Conservation (phyloP, 495 filamentous ascomycete species). For the Aspergillus sparsus region DNA sequence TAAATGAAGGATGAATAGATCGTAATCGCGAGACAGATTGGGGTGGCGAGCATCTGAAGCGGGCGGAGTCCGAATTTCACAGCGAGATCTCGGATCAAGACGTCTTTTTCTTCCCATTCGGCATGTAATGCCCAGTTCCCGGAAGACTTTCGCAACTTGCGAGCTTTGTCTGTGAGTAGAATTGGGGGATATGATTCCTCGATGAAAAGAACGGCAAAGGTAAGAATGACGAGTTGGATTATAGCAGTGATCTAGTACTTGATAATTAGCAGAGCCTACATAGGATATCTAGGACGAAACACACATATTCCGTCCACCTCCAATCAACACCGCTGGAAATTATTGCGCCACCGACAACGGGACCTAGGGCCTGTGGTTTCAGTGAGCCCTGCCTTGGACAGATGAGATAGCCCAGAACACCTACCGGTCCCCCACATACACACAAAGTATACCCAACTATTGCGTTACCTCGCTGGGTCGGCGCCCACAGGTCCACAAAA, state of each 20-base stretch:
- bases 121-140: constrained; percentile 57
- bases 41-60: constrained; percentile 50
- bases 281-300: not conserved
- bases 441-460: constrained; percentile 58
- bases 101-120: constrained; percentile 48
- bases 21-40: constrained; percentile 48
- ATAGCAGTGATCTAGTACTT: constrained; percentile 36
- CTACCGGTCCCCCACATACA: constrained; percentile 51
- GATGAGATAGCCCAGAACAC: not conserved
- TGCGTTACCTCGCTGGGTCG: constrained; percentile 48
- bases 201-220: constrained; percentile 39
- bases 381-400: not conserved
- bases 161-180: constrained; percentile 50
- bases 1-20: constrained; percentile 53
- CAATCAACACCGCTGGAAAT: constrained; percentile 44
- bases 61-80: constrained; percentile 37
- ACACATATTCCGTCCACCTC: constrained; percentile 44
- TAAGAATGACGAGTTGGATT: constrained; percentile 43
- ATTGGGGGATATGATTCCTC: constrained; percentile 54
- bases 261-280: not conserved
- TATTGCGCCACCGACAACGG: constrained; percentile 50
- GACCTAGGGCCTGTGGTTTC: constrained; percentile 33
- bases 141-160: constrained; percentile 49
- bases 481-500: constrained; percentile 52
- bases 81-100: constrained; percentile 37